A percentile compares a stretch with the other conserved stretches of the same genome.
These are phyloP conservation scores for Botrytis galanthina DNA, from an alignment of 2,329 filamentous ascomycete genomes.

Conservation along the genomic window DNA sequence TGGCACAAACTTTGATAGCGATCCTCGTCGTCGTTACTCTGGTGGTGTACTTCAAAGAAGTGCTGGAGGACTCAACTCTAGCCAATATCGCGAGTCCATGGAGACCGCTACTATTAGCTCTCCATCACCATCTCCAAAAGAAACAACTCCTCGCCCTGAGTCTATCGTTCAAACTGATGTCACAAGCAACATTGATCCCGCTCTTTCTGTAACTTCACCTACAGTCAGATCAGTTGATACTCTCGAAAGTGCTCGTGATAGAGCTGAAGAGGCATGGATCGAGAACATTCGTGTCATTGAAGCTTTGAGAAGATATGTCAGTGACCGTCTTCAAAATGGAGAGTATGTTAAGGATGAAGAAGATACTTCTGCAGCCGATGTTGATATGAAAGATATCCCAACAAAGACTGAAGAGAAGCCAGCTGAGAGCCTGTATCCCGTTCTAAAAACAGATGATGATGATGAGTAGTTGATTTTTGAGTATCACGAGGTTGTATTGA, in stretches of 20 bases:
- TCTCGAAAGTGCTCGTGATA: conserved; percentile 52
- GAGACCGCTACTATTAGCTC: conserved; percentile 33
- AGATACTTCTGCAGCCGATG: conserved; percentile 29
- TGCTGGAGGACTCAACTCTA: conserved; percentile 36
- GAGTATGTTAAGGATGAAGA: conserved; percentile 48
- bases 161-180: conserved; percentile 44
- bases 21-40: conserved; percentile 63
- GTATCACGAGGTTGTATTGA: background rate
- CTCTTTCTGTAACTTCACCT: conserved; percentile 48
- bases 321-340: conserved; percentile 53
- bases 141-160: conserved; percentile 36
- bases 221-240: conserved; percentile 52
- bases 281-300: conserved; percentile 66
- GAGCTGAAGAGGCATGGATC: conserved; percentile 63
- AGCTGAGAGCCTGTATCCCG: conserved; percentile 30
- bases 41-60: conserved; percentile 65
- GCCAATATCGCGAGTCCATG: conserved; percentile 26
- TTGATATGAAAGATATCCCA: conserved; percentile 16
- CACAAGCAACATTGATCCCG: conserved; percentile 37
- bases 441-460: conserved; percentile 28
- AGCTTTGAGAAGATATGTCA: conserved; percentile 57
- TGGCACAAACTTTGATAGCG: conserved; percentile 62
- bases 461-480: conserved; percentile 13
- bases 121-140: conserved; percentile 34
- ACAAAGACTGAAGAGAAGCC: conserved; percentile 17